phyloP scores from a whole-genome alignment of 192 early-diverging fungal genomes.

The Fimicolochytrium jonesii region DNA sequence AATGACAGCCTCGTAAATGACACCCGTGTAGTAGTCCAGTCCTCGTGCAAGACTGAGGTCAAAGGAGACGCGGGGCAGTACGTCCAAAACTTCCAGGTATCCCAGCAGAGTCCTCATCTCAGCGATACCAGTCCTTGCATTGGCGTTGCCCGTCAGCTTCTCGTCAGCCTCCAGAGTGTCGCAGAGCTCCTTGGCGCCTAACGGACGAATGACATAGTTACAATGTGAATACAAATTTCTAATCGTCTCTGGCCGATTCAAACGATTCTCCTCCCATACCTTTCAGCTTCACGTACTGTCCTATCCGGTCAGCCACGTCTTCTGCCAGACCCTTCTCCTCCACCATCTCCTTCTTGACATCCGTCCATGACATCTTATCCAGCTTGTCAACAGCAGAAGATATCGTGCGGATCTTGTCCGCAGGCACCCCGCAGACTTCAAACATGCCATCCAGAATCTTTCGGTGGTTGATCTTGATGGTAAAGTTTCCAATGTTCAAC shows the following conservation, averaged over 20 bases:
- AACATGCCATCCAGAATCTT: slow-evolving; percentile 98
- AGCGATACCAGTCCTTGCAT: slow-evolving; percentile 71
- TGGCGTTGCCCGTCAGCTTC: slow-evolving; percentile 59
- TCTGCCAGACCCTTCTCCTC: slow-evolving; percentile 83
- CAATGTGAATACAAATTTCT: background rate
- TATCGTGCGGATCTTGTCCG: slow-evolving; percentile 81
- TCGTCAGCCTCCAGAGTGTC: slow-evolving; percentile 64
- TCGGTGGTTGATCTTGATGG: slow-evolving; percentile 94
- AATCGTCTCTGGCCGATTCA: background rate
- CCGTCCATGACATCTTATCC: slow-evolving; percentile 93
- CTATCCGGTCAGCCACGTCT: slow-evolving; percentile 84
- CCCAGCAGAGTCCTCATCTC: slow-evolving; percentile 84
- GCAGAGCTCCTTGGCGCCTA: slow-evolving; percentile 71
- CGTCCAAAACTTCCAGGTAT: slow-evolving; percentile 78
- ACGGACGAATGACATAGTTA: too few species aligned
- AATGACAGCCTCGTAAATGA: slow-evolving; percentile 95
- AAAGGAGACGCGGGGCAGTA: slow-evolving; percentile 73
- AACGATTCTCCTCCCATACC: too few species aligned
- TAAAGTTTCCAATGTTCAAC: slow-evolving; percentile 84
- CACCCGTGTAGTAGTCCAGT: slow-evolving; percentile 97
- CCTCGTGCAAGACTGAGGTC: slow-evolving; percentile 96
- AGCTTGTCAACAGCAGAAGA: slow-evolving; percentile 98
- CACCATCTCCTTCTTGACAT: slow-evolving; percentile 91
- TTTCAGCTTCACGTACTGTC: slow-evolving; percentile 81
- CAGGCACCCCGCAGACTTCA: slow-evolving; percentile 89